Evolutionary conservation across 306 rosid species (phyloP).

Genomic region (Glycine latifolia): DNA sequence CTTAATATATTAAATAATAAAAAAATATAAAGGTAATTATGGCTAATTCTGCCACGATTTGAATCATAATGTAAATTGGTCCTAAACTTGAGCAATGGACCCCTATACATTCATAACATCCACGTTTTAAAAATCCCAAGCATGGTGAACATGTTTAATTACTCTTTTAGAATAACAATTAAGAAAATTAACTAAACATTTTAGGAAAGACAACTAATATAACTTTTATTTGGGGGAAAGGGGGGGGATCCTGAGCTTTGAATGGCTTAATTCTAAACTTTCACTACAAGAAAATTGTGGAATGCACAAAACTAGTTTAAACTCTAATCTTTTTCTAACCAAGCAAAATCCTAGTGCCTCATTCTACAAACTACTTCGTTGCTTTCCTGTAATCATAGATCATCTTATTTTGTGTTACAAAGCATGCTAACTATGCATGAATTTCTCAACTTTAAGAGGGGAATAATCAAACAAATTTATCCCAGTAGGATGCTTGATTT

Average conservation of each 20-base stretch:
- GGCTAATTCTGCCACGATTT: background rate
- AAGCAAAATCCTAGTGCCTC: constrained; percentile 52
- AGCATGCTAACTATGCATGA: constrained; percentile 59
- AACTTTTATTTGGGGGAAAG: background rate
- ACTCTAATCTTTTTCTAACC: constrained; percentile 56
- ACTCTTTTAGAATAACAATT: no score
- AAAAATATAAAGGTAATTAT: background rate
- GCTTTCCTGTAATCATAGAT: constrained; percentile 52
- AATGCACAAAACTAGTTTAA: constrained; percentile 54
- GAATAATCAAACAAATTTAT: constrained; percentile 52
- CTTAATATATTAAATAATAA: no score
- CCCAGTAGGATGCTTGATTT: constrained; percentile 45
- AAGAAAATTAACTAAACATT: background rate
- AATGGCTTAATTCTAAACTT: constrained; percentile 49
- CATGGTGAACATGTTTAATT: background rate
- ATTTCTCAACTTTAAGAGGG: constrained; percentile 53
- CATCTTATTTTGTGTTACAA: constrained; percentile 50
- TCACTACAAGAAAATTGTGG: constrained; percentile 58
- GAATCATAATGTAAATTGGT: background rate
- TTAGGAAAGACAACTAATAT: constrained; percentile 8
- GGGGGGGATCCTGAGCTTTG: no score
- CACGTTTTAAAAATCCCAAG: background rate
- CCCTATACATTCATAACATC: background rate
- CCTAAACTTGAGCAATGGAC: background rate
- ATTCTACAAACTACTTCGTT: constrained; percentile 58